phyloP scores from a whole-genome alignment of 2,329 filamentous ascomycete species.

The Hypoxylon sp. region DNA sequence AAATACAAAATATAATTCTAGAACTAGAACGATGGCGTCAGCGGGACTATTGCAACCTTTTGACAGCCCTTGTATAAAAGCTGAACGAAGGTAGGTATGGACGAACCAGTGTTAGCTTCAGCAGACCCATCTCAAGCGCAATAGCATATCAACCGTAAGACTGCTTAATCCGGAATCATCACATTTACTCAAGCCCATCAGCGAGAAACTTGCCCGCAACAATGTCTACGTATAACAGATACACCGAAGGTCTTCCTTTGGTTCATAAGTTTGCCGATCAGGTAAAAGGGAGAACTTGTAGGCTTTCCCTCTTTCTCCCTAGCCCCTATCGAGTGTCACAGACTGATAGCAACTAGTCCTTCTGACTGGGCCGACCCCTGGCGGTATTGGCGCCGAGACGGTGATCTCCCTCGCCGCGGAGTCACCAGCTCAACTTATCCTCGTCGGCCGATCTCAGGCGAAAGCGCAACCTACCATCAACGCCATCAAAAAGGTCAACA shows the following conservation, averaged over 20 bases:
- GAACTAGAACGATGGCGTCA: conserved; percentile 19
- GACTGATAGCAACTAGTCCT: conserved; percentile 48
- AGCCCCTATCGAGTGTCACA: not conserved
- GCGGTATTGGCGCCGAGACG: conserved; percentile 54
- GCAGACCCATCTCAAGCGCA: conserved; percentile 7
- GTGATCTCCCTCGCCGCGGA: conserved; percentile 52
- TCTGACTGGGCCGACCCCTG: conserved; percentile 53
- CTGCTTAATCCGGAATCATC: not conserved
- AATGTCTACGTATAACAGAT: conserved; percentile 43
- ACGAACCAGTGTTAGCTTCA: not conserved
- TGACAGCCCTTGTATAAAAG: conserved; percentile 15
- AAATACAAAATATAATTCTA: not conserved
- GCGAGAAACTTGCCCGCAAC: conserved; percentile 14
- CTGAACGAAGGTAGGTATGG: conserved; percentile 7
- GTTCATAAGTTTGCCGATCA: conserved; percentile 48
- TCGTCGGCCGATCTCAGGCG: conserved; percentile 49
- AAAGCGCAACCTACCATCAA: conserved; percentile 52
- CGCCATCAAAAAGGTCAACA: conserved; percentile 47
- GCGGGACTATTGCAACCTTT: not conserved
- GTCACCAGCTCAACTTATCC: conserved; percentile 51
- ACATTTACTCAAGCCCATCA: conserved; percentile 1
- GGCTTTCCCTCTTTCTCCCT: conserved; percentile 17
- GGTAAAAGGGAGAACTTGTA: conserved; percentile 51
- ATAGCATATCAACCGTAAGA: not conserved
- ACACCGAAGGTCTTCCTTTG: conserved; percentile 43